phyloP scores from a whole-genome alignment of 345 rosid species.

The Stellera chamaejasme region DNA sequence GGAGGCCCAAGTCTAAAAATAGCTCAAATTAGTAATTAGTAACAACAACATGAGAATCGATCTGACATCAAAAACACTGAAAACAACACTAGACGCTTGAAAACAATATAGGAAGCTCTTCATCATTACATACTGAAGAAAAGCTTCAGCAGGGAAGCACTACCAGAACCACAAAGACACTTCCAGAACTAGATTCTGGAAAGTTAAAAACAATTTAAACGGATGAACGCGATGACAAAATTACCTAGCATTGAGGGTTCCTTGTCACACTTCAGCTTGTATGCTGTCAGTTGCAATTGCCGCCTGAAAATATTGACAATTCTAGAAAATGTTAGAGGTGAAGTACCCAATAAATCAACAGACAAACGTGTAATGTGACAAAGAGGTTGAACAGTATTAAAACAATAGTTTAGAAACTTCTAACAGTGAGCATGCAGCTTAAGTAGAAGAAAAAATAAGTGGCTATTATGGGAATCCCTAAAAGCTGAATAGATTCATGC shows the following conservation, averaged over 20 bases:
- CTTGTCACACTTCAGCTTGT: constrained; percentile 92
- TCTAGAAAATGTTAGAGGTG: not conserved
- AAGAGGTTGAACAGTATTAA: no score
- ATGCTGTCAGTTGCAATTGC: constrained; percentile 51
- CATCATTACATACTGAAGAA: not conserved
- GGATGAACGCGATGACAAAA: constrained; percentile 8
- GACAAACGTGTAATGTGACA: no score
- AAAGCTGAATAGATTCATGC: not conserved
- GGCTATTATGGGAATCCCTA: not conserved
- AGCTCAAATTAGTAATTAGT: constrained; percentile 9
- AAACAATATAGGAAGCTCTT: constrained; percentile 1
- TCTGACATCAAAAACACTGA: constrained; percentile 4
- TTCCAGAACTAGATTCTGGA: no score
- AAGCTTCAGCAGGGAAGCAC: not conserved
- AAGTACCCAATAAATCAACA: no score
- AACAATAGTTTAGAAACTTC: no score
- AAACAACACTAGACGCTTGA: not conserved
- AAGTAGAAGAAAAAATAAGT: not conserved
- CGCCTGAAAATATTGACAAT: constrained; percentile 49
- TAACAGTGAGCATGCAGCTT: not conserved
- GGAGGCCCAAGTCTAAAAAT: constrained; percentile 84
- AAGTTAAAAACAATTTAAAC: no score
- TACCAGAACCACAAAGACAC: not conserved
- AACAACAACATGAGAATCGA: constrained; percentile 14
- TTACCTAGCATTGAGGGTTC: constrained; percentile 86